These are phyloP conservation scores for Geranium rotundifolium DNA, from an alignment of 345 rosid genomes.

Conservation along the genomic window DNA sequence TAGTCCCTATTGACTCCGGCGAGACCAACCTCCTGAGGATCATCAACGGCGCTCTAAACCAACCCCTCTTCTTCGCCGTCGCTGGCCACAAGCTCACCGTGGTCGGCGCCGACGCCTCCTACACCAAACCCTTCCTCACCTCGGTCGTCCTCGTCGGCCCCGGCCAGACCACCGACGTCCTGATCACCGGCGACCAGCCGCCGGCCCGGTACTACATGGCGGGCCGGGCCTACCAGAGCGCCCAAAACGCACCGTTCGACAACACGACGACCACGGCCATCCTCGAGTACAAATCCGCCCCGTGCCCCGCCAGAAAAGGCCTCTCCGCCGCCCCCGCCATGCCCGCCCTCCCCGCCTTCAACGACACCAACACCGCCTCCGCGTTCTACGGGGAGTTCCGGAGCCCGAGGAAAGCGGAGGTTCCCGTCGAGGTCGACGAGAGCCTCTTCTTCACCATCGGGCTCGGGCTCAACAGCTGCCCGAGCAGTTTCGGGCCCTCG, in stretches of 20 bases:
- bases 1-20: conserved; percentile 56
- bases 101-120: conserved; percentile 90
- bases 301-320: conserved; percentile 49
- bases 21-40: conserved; percentile 76
- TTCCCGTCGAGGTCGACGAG: conserved; percentile 63
- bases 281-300: conserved; percentile 66
- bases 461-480: conserved; percentile 66
- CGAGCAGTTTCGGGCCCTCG: conserved; percentile 25
- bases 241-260: conserved; percentile 61
- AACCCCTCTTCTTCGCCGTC: conserved; percentile 61
- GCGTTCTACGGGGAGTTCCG: conserved; percentile 37
- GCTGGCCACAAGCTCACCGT: too few species aligned
- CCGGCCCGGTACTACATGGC: conserved; percentile 77
- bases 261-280: conserved; percentile 89
- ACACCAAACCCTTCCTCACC: conserved; percentile 66
- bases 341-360: conserved; percentile 57
- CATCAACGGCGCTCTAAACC: conserved; percentile 80
- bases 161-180: conserved; percentile 88
- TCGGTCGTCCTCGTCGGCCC: conserved; percentile 80
- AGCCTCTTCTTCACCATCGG: conserved; percentile 60
- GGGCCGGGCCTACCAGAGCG: conserved; percentile 68
- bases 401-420: conserved; percentile 42
- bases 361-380: conserved; percentile 67
- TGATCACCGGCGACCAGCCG: conserved; percentile 54
- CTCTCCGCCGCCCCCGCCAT: conserved; percentile 24